These are phyloP conservation scores for Rhizopus delemar DNA, from an alignment of 371 early-diverging fungal species.

Conservation along the genomic window DNA sequence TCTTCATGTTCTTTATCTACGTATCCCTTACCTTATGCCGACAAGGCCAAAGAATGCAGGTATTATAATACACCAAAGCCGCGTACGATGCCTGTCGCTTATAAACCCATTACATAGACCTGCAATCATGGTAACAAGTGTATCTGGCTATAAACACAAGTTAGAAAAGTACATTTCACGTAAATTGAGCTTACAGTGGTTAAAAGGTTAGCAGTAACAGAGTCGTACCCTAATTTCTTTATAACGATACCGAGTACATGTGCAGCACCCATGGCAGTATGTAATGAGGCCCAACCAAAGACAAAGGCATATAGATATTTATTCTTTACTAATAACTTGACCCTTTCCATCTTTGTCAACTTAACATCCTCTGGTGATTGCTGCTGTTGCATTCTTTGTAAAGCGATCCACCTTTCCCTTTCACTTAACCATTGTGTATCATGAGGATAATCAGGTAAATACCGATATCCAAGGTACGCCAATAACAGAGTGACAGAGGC, in stretches of 20 bases:
- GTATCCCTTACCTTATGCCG: conserved; percentile 27
- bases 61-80: conserved; percentile 43
- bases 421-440: conserved; percentile 44
- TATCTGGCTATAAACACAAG: conserved; percentile 36
- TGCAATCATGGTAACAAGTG: conserved; percentile 40
- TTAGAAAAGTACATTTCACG: background rate
- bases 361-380: conserved; percentile 1
- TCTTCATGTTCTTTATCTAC: background rate
- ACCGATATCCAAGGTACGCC: conserved; percentile 31
- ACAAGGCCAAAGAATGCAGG: conserved; percentile 35
- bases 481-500: conserved; percentile 35
- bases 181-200: conserved; percentile 38
- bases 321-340: conserved; percentile 23
- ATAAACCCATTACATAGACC: conserved; percentile 45
- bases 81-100: conserved; percentile 38
- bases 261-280: conserved; percentile 38
- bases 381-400: conserved; percentile 19
- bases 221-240: conserved; percentile 48
- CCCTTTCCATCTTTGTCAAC: conserved; percentile 4
- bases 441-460: conserved; percentile 48
- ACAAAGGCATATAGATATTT: conserved; percentile 44
- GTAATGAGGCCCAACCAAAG: conserved; percentile 41
- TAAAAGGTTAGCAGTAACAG: conserved; percentile 49
- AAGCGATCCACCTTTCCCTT: conserved; percentile 33
- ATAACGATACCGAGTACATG: conserved; percentile 48